These are phyloP conservation scores for Balamuthia mandrillaris DNA, from an alignment of 208 protist genomes.

Conservation along the genomic window DNA sequence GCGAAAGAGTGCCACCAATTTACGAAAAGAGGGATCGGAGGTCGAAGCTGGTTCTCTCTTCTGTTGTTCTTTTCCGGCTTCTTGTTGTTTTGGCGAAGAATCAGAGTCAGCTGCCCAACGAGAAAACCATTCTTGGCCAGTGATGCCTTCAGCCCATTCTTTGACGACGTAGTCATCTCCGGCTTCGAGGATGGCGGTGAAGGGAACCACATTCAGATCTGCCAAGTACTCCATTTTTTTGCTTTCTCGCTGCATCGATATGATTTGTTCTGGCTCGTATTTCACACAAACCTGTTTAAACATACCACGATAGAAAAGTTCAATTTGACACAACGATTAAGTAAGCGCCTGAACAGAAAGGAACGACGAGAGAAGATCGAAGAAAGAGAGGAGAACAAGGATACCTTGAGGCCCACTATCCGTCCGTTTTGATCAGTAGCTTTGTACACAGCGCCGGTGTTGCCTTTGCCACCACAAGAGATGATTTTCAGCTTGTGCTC, in stretches of 20 bases:
- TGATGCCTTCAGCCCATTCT: slow-evolving; percentile 34
- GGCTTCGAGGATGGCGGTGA: slow-evolving; percentile 24
- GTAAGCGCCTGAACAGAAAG: neutral
- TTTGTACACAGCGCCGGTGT: slow-evolving; percentile 41
- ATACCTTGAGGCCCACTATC: neutral
- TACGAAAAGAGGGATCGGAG: slow-evolving; percentile 7
- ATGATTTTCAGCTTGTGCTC: slow-evolving; percentile 14
- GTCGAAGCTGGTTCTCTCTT: too few relatives aligned
- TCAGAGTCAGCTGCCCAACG: neutral
- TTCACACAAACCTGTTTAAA: slow-evolving; percentile 43
- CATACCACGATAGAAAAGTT: too few relatives aligned
- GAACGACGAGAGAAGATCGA: neutral
- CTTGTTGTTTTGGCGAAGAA: neutral
- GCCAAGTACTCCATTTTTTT: slow-evolving; percentile 27
- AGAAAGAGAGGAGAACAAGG: neutral
- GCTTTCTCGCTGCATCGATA: slow-evolving; percentile 33
- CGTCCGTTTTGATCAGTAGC: neutral
- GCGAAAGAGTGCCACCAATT: neutral
- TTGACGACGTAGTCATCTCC: slow-evolving; percentile 33
- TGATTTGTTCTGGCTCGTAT: slow-evolving; percentile 17
- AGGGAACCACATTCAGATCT: neutral
- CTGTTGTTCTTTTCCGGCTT: too few relatives aligned
- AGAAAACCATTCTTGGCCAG: slow-evolving; percentile 10
- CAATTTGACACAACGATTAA: too few relatives aligned
- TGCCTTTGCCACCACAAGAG: slow-evolving; percentile 16